These are phyloP conservation scores for Hymenoscyphus linearis DNA, from an alignment of 2,329 filamentous ascomycete genomes.

Conservation along the genomic window DNA sequence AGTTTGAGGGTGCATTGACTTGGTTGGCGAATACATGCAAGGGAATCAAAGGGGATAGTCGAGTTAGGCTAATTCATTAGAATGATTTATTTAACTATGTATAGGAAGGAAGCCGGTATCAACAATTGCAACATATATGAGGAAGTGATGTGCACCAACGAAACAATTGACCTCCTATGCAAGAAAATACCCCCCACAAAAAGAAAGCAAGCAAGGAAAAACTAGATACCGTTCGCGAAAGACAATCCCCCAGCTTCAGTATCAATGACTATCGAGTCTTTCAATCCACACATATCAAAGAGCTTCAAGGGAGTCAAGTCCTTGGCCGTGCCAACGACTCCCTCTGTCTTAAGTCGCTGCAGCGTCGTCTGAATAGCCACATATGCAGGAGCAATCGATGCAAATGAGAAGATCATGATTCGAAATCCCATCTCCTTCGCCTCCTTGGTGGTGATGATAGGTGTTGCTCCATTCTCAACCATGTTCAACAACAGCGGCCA, in stretches of 20 bases:
- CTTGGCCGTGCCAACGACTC: constrained; percentile 28
- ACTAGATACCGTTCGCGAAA: constrained; percentile 11
- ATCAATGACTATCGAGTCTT: constrained; percentile 47
- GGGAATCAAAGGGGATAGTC: too few species aligned
- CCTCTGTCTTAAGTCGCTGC: neutral
- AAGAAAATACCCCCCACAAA: too few species aligned
- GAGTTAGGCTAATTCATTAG: too few species aligned
- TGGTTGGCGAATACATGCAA: too few species aligned
- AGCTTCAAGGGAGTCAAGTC: constrained; percentile 42
- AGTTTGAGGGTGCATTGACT: too few species aligned
- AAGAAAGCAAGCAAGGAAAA: too few species aligned
- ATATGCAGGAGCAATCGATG: constrained; percentile 5
- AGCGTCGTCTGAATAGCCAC: constrained; percentile 1
- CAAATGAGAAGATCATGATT: constrained; percentile 49
- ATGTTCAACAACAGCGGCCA: constrained; percentile 51
- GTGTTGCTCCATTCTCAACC: constrained; percentile 51
- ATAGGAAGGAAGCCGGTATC: too few species aligned
- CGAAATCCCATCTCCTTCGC: constrained; percentile 51
- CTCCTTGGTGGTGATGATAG: constrained; percentile 45
- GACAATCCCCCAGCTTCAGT: constrained; percentile 11
- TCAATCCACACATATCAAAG: constrained; percentile 48
- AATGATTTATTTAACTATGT: too few species aligned
- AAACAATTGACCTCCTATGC: too few species aligned
- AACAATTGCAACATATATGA: too few species aligned
- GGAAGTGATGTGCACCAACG: too few species aligned